phyloP scores from a whole-genome alignment of 768 basidiomycete species.

The Mycena amicta region DNA sequence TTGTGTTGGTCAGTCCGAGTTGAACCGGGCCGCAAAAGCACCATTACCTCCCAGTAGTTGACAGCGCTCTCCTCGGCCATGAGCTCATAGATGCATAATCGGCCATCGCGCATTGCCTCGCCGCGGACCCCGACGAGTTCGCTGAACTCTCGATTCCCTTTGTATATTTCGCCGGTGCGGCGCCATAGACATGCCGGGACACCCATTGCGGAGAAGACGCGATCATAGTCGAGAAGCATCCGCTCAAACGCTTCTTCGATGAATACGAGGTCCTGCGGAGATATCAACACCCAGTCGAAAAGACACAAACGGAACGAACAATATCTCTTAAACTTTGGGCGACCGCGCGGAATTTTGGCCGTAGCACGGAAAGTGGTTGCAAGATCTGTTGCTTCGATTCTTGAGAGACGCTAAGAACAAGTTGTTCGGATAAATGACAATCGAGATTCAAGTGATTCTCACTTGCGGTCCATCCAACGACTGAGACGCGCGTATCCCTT shows the following conservation, averaged over 20 bases:
- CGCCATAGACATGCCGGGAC: slow-evolving; percentile 97
- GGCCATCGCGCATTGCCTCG: slow-evolving; percentile 88
- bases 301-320: slow-evolving; percentile 40
- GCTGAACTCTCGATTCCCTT: slow-evolving; percentile 94
- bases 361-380: slow-evolving; percentile 81
- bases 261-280: slow-evolving; percentile 81
- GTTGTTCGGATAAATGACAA: background rate
- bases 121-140: slow-evolving; percentile 88
- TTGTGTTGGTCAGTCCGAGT: background rate
- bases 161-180: slow-evolving; percentile 97
- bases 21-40: background rate
- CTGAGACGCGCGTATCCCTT: slow-evolving; percentile 91
- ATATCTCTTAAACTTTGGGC: slow-evolving; percentile 86
- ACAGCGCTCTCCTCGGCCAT: slow-evolving; percentile 98
- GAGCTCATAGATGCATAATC: slow-evolving; percentile 94
- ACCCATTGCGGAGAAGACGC: slow-evolving; percentile 93
- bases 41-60: slow-evolving; percentile 90
- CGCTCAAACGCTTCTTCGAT: slow-evolving; percentile 98
- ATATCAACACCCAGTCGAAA: slow-evolving; percentile 2
- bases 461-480: slow-evolving; percentile 96
- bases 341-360: slow-evolving; percentile 84
- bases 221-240: slow-evolving; percentile 91
- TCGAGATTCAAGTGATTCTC: slow-evolving; percentile 20
- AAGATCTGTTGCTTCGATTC: slow-evolving; percentile 92
- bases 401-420: slow-evolving; percentile 77